Percentiles rank a stretch among this genome's conserved stretches.
Conservation (phyloP, 2,329 filamentous ascomycete genomes). For the Trichoderma sp. region DNA sequence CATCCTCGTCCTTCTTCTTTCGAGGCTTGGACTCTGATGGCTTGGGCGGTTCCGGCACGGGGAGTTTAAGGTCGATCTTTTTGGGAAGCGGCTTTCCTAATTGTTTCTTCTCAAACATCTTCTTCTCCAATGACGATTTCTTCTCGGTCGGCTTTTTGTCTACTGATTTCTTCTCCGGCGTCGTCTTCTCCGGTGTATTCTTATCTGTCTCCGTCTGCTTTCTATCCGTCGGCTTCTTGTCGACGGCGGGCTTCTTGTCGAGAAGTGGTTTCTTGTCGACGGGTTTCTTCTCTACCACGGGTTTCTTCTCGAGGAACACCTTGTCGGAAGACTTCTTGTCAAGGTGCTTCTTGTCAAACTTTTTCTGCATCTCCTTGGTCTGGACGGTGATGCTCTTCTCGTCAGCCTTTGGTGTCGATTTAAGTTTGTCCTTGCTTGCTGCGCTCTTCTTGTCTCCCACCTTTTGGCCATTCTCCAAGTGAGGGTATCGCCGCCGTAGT, state of each 20-base stretch:
- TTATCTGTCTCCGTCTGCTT: background rate
- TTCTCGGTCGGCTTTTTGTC: background rate
- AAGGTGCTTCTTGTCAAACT: background rate
- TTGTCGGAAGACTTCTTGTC: conserved; percentile 1
- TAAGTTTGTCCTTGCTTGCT: conserved; percentile 27
- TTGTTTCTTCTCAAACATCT: conserved; percentile 33
- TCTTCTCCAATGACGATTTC: background rate
- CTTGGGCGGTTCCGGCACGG: conserved; percentile 33
- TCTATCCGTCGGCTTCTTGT: background rate
- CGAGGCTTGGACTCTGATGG: conserved; percentile 32
- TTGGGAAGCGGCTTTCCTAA: conserved; percentile 25
- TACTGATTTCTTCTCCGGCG: background rate
- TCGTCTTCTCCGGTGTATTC: conserved; percentile 18
- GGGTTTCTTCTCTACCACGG: conserved; percentile 19
- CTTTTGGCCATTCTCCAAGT: conserved; percentile 48
- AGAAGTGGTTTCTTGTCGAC: background rate
- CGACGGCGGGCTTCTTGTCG: background rate
- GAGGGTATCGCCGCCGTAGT: conserved; percentile 64
- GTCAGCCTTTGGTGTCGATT: conserved; percentile 24
- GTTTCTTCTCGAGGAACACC: background rate
- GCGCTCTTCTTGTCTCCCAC: conserved; percentile 28
- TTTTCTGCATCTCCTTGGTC: conserved; percentile 32
- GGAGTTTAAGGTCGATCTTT: conserved; percentile 38
- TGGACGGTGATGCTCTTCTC: conserved; percentile 25
- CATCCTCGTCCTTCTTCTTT: conserved; percentile 44